Evolutionary conservation across 2,329 filamentous ascomycete species (phyloP).

Genomic region (Penicillium hesseltinei): DNA sequence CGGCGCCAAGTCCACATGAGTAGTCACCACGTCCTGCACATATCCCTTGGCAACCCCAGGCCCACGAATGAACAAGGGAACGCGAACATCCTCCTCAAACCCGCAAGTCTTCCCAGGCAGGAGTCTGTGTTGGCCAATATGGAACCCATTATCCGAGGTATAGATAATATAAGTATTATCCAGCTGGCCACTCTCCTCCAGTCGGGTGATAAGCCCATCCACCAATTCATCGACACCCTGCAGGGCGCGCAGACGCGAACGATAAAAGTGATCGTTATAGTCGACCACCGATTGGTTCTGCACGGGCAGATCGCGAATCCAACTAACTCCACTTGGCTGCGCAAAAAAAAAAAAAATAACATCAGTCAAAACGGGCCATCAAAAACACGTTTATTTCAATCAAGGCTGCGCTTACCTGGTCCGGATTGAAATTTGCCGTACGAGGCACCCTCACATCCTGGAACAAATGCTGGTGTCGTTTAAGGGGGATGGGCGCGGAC

Average conservation of each 20-base stretch:
- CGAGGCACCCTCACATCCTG: constrained; percentile 59
- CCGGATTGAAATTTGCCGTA: constrained; percentile 65
- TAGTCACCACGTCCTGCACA: constrained; percentile 51
- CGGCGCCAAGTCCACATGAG: constrained; percentile 64
- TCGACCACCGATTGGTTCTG: constrained; percentile 50
- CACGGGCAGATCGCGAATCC: constrained; percentile 45
- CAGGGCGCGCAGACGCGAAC: constrained; percentile 49
- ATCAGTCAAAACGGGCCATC: background rate
- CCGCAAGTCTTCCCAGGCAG: constrained; percentile 59
- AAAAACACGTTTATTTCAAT: background rate
- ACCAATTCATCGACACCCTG: constrained; percentile 58
- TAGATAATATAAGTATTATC: constrained; percentile 62
- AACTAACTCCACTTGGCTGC: constrained; percentile 46
- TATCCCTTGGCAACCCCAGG: constrained; percentile 52
- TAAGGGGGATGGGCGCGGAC: constrained; percentile 56
- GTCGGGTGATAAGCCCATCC: constrained; percentile 43
- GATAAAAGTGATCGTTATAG: constrained; percentile 55
- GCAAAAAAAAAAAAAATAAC: background rate
- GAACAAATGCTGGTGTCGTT: constrained; percentile 64
- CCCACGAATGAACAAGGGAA: constrained; percentile 60
- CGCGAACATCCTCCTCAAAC: constrained; percentile 60
- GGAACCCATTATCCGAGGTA: constrained; percentile 61
- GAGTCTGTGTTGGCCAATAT: constrained; percentile 59
- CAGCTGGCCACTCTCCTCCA: constrained; percentile 45
- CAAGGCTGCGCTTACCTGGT: constrained; percentile 41